These are phyloP conservation scores for Phytomonas sp. DNA, from an alignment of 208 protist genomes.

Conservation along the genomic window DNA sequence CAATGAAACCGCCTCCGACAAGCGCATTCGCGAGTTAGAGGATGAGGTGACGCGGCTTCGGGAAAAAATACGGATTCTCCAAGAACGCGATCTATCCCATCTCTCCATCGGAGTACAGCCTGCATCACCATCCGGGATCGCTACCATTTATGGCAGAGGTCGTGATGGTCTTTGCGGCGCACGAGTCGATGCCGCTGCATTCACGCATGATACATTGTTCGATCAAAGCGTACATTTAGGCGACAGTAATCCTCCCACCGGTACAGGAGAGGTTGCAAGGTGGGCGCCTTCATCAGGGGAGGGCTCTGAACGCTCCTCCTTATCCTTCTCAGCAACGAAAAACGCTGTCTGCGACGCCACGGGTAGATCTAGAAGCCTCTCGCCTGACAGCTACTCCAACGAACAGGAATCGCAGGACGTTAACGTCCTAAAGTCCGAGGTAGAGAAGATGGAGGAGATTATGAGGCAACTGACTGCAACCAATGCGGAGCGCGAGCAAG, in stretches of 20 bases:
- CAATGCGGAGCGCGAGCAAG: conserved; percentile 8
- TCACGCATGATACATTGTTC: neutral
- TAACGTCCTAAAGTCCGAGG: neutral
- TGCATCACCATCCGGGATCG: neutral
- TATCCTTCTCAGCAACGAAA: neutral
- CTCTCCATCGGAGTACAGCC: neutral
- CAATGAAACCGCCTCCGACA: conserved; percentile 82
- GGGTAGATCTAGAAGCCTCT: neutral
- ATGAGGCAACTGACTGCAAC: conserved; percentile 5
- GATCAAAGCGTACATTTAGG: neutral
- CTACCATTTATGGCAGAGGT: neutral
- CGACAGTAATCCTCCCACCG: neutral
- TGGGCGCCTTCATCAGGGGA: neutral
- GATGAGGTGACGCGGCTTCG: conserved; percentile 62
- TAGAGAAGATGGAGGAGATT: conserved; percentile 12
- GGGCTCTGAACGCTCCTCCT: neutral
- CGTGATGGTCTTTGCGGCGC: neutral
- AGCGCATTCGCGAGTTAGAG: conserved; percentile 80
- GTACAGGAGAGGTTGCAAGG: neutral
- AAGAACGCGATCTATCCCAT: neutral
- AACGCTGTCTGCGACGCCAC: neutral
- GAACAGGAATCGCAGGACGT: neutral
- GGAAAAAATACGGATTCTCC: conserved; percentile 36
- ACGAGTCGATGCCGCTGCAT: neutral
- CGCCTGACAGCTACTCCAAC: neutral